Base-by-base conservation (phyloP, 2,329 filamentous ascomycete species). In the Aureobasidium sp. region DNA sequence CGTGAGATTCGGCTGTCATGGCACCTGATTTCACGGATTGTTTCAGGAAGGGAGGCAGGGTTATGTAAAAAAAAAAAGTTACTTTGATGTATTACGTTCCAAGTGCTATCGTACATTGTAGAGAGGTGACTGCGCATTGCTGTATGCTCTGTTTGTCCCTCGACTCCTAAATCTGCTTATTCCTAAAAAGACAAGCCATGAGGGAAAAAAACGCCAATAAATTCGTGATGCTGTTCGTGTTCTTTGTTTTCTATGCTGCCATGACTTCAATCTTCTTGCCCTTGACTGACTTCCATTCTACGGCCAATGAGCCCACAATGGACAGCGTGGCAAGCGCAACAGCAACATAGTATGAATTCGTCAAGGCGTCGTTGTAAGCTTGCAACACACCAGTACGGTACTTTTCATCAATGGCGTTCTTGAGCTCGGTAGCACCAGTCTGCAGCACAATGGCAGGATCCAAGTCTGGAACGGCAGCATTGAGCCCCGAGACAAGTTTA, bases 201-300 rank as follows among this genome's bases (percentile, higher is more conserved):
- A n/a, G n/a, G n/a, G n/a, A n/a, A n/a, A 24, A 17, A 39, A 17
- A 39, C 35, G 35, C 35, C 35, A 39, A 17, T 22, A 12, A 8
- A 22, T 2, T 11, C 11, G 40, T 15, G 17, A 5, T 40, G 15
- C 17, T 42, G 8, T 5, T 5, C 8, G 12, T 9, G 40, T 22
- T 22, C 3, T 42, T 11, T 3, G n/a, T n/a, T 42, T 2, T 27
- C 12, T 49, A 40, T 9, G 69, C 71, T 44, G 67, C 69, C 27
- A 65, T 67, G 69, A 71, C 70, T 66, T 74, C 70, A 54, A 78
- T 73, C 66, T 77, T 74, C 67, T 72, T 72, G 27, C 70, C 70
- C 77, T 88, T 89, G 69, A 89, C 84, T 64, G 77, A 85, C 70
- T 78, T 81, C 85, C 85, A 89, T 74, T 89, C 82, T 66, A 89